phyloP scores from a whole-genome alignment of 805 yeast genomes.

The Candida alai region DNA sequence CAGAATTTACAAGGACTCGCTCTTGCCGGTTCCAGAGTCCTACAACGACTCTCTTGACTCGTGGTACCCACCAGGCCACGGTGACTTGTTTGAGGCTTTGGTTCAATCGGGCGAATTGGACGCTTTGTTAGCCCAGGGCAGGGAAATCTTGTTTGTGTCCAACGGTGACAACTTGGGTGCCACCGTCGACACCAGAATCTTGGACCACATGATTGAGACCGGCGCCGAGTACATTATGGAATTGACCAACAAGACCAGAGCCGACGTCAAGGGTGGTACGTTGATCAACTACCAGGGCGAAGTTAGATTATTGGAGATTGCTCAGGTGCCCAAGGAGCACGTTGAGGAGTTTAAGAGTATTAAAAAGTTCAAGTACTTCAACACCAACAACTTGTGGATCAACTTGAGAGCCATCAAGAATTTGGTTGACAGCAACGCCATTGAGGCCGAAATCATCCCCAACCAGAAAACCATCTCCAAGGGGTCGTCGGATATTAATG shows the following conservation, averaged over 20 bases:
- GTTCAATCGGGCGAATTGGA: constrained; percentile 90
- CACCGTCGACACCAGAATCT: constrained; percentile 86
- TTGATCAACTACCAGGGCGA: constrained; percentile 93
- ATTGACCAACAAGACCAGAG: constrained; percentile 96
- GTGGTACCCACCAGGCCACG: constrained; percentile 99
- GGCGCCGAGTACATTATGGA: constrained; percentile 97
- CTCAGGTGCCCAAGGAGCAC: constrained; percentile 98
- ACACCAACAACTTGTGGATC: constrained; percentile 98
- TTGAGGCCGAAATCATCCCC: constrained; percentile 93
- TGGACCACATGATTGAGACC: constrained; percentile 89
- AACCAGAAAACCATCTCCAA: constrained; percentile 78
- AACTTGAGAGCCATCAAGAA: constrained; percentile 91
- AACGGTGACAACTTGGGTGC: constrained; percentile 99
- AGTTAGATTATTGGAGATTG: constrained; percentile 91
- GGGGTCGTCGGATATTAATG: constrained; percentile 77
- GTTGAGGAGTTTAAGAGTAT: constrained; percentile 97
- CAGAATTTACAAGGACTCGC: constrained; percentile 91
- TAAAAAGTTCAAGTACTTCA: constrained; percentile 96
- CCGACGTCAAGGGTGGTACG: constrained; percentile 99
- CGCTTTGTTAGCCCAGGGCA: constrained; percentile 83
- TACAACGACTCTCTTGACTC: constrained; percentile 71
- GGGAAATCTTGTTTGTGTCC: constrained; percentile 91
- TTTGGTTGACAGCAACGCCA: constrained; percentile 76
- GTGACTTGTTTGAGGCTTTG: constrained; percentile 91
- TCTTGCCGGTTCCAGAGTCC: constrained; percentile 86